Evolutionary conservation across 257 asterid genomes (phyloP).

Genomic region (Solanum dulcamara): DNA sequence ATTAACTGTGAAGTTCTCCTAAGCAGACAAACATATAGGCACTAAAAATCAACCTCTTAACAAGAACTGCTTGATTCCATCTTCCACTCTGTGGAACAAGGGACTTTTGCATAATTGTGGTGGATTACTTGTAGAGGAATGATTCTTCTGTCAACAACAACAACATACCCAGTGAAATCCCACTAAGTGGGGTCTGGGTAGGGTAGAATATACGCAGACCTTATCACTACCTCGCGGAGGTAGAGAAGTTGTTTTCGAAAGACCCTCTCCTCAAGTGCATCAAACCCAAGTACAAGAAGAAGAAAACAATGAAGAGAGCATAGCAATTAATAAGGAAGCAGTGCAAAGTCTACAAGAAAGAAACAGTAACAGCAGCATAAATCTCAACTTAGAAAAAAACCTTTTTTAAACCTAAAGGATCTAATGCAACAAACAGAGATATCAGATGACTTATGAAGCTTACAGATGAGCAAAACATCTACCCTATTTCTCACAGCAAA

Average conservation of each 20-base stretch:
- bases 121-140: not conserved
- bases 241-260: no score
- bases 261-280: no score
- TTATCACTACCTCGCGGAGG: no score
- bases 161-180: no score
- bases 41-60: not conserved
- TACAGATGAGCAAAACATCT: not conserved
- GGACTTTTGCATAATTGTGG: not conserved
- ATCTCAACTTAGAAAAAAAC: not conserved
- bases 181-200: no score
- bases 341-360: no score
- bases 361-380: no score
- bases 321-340: no score
- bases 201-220: no score
- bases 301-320: no score
- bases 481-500: not conserved
- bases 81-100: not conserved
- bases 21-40: not conserved
- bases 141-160: not conserved
- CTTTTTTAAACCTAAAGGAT: not conserved
- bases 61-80: not conserved
- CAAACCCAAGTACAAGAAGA: no score
- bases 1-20: not conserved
- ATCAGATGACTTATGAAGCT: not conserved
- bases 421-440: not conserved